Evolutionary conservation across 148 eudicot species (phyloP).

Genomic region (Arctostaphylos glauca): DNA sequence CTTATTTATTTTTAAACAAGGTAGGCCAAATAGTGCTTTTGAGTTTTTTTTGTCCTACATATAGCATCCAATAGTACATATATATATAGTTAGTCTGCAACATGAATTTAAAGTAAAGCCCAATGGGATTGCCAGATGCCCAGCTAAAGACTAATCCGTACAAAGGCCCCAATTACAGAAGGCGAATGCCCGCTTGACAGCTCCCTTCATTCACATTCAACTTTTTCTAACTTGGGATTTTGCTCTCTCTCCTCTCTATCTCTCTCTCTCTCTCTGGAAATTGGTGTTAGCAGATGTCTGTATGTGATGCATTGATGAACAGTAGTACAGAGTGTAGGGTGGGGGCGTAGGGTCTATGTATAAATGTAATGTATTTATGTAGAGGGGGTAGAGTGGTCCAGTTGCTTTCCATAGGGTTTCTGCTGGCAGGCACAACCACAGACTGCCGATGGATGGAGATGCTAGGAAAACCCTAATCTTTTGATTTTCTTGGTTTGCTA

Average conservation of each 20-base stretch:
- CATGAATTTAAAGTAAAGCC: background rate
- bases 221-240: too few relatives aligned
- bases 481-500: background rate
- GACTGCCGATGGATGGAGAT: background rate
- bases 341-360: background rate
- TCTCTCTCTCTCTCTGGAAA: background rate
- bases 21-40: too few relatives aligned
- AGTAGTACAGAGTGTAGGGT: background rate
- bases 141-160: background rate
- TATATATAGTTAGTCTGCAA: background rate
- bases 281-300: constrained; percentile 1
- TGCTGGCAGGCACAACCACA: background rate
- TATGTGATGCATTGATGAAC: background rate
- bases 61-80: too few relatives aligned
- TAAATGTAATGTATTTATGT: background rate
- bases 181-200: background rate
- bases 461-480: background rate
- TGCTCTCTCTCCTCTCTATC: background rate
- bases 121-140: background rate
- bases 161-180: background rate
- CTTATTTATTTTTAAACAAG: too few relatives aligned
- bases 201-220: background rate
- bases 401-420: constrained; percentile 5
- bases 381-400: constrained; percentile 1
- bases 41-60: too few relatives aligned